Percentiles rank a stretch among this genome's conserved stretches.
These are phyloP conservation scores for Stipa capillata DNA, from an alignment of 176 grass and related monocot genomes.

Conservation along the genomic window DNA sequence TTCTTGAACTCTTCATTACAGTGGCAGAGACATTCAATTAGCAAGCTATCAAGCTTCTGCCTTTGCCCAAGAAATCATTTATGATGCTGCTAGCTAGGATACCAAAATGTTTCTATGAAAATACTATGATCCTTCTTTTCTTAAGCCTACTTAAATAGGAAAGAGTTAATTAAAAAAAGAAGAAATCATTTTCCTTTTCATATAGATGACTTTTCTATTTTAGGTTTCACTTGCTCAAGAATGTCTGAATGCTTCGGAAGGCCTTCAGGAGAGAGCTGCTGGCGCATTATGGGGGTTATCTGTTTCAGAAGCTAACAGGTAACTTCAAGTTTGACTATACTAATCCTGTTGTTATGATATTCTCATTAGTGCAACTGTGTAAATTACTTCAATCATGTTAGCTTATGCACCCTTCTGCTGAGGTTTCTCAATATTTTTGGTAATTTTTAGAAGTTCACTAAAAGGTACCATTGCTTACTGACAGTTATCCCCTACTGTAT, in stretches of 20 bases:
- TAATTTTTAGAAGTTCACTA: background rate
- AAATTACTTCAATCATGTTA: background rate
- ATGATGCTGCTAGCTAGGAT: conserved; percentile 5
- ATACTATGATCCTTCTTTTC: background rate
- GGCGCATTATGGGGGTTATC: conserved; percentile 98
- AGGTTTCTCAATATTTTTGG: background rate
- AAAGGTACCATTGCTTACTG: background rate
- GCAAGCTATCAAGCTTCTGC: background rate
- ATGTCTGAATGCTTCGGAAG: conserved; percentile 93
- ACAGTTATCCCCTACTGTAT: background rate
- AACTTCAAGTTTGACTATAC: conserved; percentile 6
- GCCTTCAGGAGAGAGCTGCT: conserved; percentile 98
- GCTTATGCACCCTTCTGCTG: background rate
- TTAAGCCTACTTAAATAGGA: background rate
- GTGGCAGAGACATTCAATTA: background rate
- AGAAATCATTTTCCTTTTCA: conserved; percentile 16
- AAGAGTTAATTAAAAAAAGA: too few species aligned
- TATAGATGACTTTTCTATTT: conserved; percentile 25
- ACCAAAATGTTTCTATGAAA: conserved; percentile 11
- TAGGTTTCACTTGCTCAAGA: conserved; percentile 83
- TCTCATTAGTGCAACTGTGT: background rate
- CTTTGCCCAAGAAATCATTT: conserved; percentile 1
- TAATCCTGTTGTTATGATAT: background rate
- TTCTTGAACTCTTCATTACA: conserved; percentile 1
- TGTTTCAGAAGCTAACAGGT: conserved; percentile 99